phyloP scores from a whole-genome alignment of 2,329 filamentous ascomycete genomes.

The Diplodia sapinea region DNA sequence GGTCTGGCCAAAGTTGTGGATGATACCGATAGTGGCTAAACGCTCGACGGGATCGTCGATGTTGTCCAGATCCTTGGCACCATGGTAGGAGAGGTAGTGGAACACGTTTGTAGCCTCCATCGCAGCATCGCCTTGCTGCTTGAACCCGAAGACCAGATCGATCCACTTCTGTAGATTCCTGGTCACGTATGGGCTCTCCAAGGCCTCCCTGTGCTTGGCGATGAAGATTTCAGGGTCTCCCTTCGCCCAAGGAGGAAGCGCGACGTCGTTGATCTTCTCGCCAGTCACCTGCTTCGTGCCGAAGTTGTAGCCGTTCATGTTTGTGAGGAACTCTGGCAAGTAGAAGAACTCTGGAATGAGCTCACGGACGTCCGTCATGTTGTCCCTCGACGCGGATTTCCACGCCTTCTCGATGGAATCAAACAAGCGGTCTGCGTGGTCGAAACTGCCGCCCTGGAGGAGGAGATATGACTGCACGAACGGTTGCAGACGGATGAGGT shows the following conservation, averaged over 20 bases:
- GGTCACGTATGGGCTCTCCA: constrained; percentile 92
- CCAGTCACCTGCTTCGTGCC: constrained; percentile 82
- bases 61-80: constrained; percentile 87
- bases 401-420: constrained; percentile 91
- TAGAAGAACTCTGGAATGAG: constrained; percentile 98
- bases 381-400: constrained; percentile 85
- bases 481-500: constrained; percentile 90
- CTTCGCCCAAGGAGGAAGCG: constrained; percentile 95
- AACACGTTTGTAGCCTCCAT: constrained; percentile 94
- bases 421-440: constrained; percentile 94
- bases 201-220: constrained; percentile 89
- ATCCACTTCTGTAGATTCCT: constrained; percentile 93
- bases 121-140: constrained; percentile 91
- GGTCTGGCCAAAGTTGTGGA: constrained; percentile 98
- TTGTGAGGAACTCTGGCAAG: constrained; percentile 91
- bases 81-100: constrained; percentile 93
- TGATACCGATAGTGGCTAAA: constrained; percentile 88
- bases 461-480: constrained; percentile 96
- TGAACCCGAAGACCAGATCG: constrained; percentile 90
- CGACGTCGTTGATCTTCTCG: constrained; percentile 80
- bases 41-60: constrained; percentile 89
- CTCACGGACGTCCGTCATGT: constrained; percentile 93
- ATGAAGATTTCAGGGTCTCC: constrained; percentile 96
- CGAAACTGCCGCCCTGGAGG: constrained; percentile 93
- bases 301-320: constrained; percentile 93